These are phyloP conservation scores for Trichophyton rubrum DNA, from an alignment of 2,329 filamentous ascomycete genomes.

Conservation along the genomic window DNA sequence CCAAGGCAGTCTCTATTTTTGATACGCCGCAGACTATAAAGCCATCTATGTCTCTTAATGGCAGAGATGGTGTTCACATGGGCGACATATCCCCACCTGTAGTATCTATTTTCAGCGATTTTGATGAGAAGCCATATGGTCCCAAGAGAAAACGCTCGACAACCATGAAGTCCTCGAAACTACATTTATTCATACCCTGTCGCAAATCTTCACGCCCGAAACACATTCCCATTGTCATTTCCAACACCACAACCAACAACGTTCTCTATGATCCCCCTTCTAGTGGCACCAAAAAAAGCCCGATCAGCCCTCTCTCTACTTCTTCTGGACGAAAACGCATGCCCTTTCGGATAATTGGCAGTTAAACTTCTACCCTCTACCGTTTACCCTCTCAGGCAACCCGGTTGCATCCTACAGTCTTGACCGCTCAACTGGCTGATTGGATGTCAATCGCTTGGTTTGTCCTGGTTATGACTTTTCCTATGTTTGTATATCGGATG, in stretches of 20 bases:
- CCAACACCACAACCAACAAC: background rate
- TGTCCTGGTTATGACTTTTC: background rate
- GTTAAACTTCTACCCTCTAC: background rate
- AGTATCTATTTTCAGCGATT: background rate
- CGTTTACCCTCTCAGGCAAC: background rate
- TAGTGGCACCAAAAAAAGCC: background rate
- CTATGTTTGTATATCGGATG: background rate
- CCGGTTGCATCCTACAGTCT: background rate
- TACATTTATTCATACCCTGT: background rate
- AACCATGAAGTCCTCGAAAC: constrained; percentile 14
- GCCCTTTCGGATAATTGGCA: background rate
- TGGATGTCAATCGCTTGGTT: background rate
- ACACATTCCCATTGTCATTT: constrained; percentile 3
- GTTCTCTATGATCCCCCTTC: background rate
- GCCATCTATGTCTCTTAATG: background rate
- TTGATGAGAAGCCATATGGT: background rate
- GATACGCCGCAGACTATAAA: constrained; percentile 5
- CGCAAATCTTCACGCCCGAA: background rate
- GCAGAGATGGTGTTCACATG: no score
- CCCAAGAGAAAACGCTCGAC: background rate
- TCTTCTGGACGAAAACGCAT: background rate
- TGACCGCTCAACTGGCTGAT: background rate
- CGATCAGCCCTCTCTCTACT: background rate
- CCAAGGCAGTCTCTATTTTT: constrained; percentile 5
- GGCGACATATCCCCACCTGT: background rate